Base-by-base conservation (phyloP, 2,329 filamentous ascomycete species). In the Talaromyces sp. region DNA sequence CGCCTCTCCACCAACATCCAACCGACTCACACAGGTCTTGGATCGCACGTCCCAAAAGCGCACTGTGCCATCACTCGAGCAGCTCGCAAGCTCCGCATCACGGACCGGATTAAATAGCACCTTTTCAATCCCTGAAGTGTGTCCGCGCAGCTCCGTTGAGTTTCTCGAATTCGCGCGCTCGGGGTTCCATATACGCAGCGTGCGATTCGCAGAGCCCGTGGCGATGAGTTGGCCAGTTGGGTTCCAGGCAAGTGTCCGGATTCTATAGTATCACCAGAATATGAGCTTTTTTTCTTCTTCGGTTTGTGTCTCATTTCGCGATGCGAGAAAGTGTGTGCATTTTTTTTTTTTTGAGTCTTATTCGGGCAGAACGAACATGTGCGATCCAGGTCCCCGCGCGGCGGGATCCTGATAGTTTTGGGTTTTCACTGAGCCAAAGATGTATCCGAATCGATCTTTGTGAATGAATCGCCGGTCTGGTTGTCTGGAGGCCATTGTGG, bases 101-200 rank as follows among this genome's bases (percentile, higher is more conserved):
- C 76, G 74, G 2, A 77, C 76, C 2, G 79, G 79, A 60, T 81
- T 80, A 65, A 80, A 81, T 11, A 78, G 65, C 14, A 80, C 78
- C 57, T 80, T 78, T 66, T 81, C 79, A 24, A 81, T 75, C 2
- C 72, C 76, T 17, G 75, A 76, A 2, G 75, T 71, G 63, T 81
- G 79, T 7, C 79, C 79, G 61, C 77, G 75, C 53, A 81, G 67
- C 57, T 81, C 79, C 5, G 77, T 80, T 31, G 79, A 80, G 64
- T 80, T 77, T 66, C 75, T 74, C 27, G 75, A 72, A 62, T 74
- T 70, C 19, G 79, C 74, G 57, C 78, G 75, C 60, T 81, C 79
- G 0, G 79, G 79, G 64, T 99, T 96, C 93, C 94, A 99, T 65
- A 99, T 86, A n/a, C 92, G 88, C 51, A 99, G 81, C 0, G 87